phyloP scores from a whole-genome alignment of 495 filamentous ascomycete genomes.

The Chaetomium fimeti region DNA sequence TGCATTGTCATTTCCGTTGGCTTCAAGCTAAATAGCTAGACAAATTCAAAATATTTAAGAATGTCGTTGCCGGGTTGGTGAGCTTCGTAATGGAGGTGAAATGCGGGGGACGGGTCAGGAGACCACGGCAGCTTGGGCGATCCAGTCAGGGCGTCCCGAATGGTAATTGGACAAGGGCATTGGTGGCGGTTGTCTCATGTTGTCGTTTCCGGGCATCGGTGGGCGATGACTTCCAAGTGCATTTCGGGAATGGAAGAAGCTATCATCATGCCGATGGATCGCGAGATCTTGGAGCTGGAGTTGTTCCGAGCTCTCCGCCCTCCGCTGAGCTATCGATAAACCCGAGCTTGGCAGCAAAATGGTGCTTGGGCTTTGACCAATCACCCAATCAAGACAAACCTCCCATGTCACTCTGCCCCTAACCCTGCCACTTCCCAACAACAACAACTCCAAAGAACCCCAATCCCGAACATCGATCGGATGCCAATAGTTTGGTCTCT shows the following conservation, averaged over 20 bases:
- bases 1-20: neutral
- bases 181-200: neutral
- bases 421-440: neutral
- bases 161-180: neutral
- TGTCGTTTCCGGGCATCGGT: neutral
- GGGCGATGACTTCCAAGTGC: neutral
- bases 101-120: conserved; percentile 6
- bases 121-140: neutral
- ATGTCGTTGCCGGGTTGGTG: neutral
- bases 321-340: neutral
- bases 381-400: neutral
- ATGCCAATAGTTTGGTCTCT: neutral
- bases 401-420: too few relatives aligned
- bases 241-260: neutral
- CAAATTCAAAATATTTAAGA: neutral
- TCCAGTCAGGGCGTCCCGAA: neutral
- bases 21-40: conserved; percentile 8
- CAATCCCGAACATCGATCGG: neutral
- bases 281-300: neutral
- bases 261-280: neutral
- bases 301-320: neutral
- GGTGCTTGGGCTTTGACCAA: neutral
- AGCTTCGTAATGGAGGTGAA: neutral
- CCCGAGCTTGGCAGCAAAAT: neutral
- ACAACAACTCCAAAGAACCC: neutral